A percentile compares a stretch with the other conserved stretches of the same genome.
Conservation (phyloP, 2,329 filamentous ascomycete genomes). For the Ceratocystiopsis minuta region DNA sequence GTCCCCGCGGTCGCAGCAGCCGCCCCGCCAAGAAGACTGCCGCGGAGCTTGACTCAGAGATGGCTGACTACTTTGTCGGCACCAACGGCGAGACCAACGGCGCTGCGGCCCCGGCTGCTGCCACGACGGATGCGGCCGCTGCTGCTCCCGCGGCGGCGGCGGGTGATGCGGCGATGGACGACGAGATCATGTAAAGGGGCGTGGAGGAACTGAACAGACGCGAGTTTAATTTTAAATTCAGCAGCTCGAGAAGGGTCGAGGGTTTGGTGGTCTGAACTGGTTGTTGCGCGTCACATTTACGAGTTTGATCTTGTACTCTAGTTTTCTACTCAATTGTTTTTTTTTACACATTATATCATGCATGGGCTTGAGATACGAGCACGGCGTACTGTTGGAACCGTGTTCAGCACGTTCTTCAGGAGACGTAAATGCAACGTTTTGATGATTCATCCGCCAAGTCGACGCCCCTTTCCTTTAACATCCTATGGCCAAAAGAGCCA, state of each 20-base stretch:
- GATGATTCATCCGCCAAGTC: no score
- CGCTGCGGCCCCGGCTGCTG: conserved; percentile 26
- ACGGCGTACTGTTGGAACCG: no score
- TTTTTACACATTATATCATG: no score
- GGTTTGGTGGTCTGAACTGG: no score
- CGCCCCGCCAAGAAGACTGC: conserved; percentile 71
- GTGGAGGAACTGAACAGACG: neutral
- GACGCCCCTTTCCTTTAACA: no score
- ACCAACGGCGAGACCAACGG: conserved; percentile 20
- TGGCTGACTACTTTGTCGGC: conserved; percentile 79
- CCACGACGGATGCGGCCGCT: conserved; percentile 17
- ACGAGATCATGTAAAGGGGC: conserved; percentile 35
- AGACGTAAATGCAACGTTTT: no score
- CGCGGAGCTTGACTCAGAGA: conserved; percentile 91
- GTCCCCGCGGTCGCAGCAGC: conserved; percentile 34
- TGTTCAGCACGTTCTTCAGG: no score
- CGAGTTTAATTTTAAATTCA: neutral
- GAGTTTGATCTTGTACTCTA: no score
- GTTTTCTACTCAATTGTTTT: no score
- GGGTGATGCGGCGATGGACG: conserved; percentile 47
- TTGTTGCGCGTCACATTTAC: no score
- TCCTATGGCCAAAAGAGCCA: no score
- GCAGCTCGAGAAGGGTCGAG: neutral
- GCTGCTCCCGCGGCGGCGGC: conserved; percentile 26
- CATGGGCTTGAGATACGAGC: no score